Base-by-base conservation (phyloP, 176 grass and related monocot genomes). In the Hordeum marinum region DNA sequence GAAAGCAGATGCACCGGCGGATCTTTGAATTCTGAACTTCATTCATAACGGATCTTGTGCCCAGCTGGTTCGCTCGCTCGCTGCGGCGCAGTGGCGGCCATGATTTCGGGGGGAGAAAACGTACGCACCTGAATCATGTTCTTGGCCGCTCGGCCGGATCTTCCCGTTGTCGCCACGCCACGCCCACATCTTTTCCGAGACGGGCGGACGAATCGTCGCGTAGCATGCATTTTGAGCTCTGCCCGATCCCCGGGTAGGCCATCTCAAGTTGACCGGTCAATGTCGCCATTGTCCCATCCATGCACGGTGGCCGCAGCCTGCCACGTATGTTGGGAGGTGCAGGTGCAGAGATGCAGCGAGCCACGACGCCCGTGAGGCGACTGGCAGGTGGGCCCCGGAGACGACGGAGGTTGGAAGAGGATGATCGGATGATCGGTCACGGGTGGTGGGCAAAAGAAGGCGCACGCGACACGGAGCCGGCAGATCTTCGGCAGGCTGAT, bases 261-360 rank as follows among this genome's bases (percentile, higher is more conserved):
- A 72, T 72, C 37, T 43, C 68, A 72, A 39, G n/a, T 72, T 72
- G 68, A 72, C 68, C 68, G 68, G 69, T 72, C 69, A 72, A 72
- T 43, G 69, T 71, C 68, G 15, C 9, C 35, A 35, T n/a, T n/a
- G 32, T 4, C 9, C 7, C 41, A 42, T 43, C 11, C 32, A 34
- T 34, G 42, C 42, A 12, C 4, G 42, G 42, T 12, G 11, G 42
- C 2, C 8, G 8, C n/a, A 0, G 58, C 23, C 64, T 66, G 63
- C 63, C 31, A 66, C 63, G 63, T 32, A 67, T 31, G 31, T 70
- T 36, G 35, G 35, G 35, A n/a, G 67, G n/a, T 5, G 4, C 46
- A 48, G 46, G 17, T 20, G 50, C 52, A 55, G 12, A 55, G 52
- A 54, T 20, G 50, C 39, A 72, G 39, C 34, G 6, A 54, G 13